Evolutionary conservation across 73 alveolate genomes (phyloP), one percentile per base, ranked within the genome.

Genomic region (Tetrahymena elliotti): DNA sequence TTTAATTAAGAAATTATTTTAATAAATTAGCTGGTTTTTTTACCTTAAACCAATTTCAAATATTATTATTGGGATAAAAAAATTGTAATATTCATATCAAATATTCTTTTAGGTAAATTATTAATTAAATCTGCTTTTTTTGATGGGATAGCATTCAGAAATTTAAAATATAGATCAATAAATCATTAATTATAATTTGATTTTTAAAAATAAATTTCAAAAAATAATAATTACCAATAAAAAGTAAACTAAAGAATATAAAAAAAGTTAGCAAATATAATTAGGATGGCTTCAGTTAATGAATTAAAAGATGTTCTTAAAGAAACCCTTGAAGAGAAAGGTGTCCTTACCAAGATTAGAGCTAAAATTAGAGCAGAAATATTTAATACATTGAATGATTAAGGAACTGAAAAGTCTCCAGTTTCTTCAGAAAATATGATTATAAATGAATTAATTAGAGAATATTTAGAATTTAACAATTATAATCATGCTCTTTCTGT

Each of bases 391-490:
- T 94, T 98, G 33, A 99, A 98, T 95, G 98, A 97, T 88, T 97
- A 97, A 53, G 97, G 98, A 24, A 36, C 95, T 36, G 98, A 97
- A 15, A 98, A 98, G 94, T 99, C 99, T 18, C 93, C 98, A 93
- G 97, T 98, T 37, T 95, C 99, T 6, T 84, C 98, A 94, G 99
- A 98, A 95, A 98, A 98, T 96, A 83, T 98, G 97, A 96, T 98
- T 12, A 98, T 98, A 34, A 98, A 98, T 98, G 99, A 98, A 83
- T 96, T 98, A 98, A 98, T 98, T 92, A 97, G 99, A 95, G 99
- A 98, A 94, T 98, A 98, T 97, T 93, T 98, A 83, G 98, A 97
- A 94, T 98, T 98, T 92, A 98, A 98, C 95, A 97, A 96, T 93
- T 98, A 98, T 96, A 93, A 96, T 84, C 98, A 98, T 92, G 93